These are phyloP conservation scores for Phoma sp. DNA, from an alignment of 2,329 filamentous ascomycete genomes.

Conservation along the genomic window DNA sequence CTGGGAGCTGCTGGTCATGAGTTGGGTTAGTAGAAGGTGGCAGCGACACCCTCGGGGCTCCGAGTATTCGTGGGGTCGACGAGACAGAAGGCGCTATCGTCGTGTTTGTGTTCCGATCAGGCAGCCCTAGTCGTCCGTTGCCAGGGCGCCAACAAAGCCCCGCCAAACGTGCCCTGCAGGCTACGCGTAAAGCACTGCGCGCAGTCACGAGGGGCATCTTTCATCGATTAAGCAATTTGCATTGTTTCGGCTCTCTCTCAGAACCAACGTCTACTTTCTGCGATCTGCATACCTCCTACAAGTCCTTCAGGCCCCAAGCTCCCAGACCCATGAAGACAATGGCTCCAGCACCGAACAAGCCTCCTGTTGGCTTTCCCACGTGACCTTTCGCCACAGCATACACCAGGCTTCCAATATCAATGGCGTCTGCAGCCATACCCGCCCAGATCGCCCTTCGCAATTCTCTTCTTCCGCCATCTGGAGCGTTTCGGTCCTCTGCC, in stretches of 20 bases:
- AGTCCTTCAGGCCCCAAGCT: slow-evolving; percentile 22
- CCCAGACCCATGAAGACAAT: slow-evolving; percentile 22
- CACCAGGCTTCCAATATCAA: slow-evolving; percentile 27
- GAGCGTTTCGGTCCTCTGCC: slow-evolving; percentile 25
- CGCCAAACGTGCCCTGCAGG: not conserved
- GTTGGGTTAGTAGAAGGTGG: not conserved
- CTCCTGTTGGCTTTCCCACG: slow-evolving; percentile 21
- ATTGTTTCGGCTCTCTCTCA: no score
- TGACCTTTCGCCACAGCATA: slow-evolving; percentile 31
- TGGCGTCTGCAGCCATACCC: slow-evolving; percentile 24
- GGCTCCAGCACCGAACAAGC: slow-evolving; percentile 24
- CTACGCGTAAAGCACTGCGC: slow-evolving; percentile 9
- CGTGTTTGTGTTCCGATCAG: slow-evolving; percentile 20
- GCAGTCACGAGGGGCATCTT: slow-evolving; percentile 16
- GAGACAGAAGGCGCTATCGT: slow-evolving; percentile 4
- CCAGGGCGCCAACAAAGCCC: slow-evolving; percentile 14
- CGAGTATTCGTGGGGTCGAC: not conserved
- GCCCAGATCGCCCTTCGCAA: slow-evolving; percentile 34
- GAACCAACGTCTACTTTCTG: not conserved
- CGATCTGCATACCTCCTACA: slow-evolving; percentile 2
- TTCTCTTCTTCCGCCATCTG: slow-evolving; percentile 22
- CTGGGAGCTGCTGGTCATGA: slow-evolving; percentile 35
- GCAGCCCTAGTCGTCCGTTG: slow-evolving; percentile 12
- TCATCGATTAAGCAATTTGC: not conserved
- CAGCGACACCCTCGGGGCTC: not conserved